These are phyloP conservation scores for Nicotiana paniculata DNA, from an alignment of 257 asterid genomes.

Conservation along the genomic window DNA sequence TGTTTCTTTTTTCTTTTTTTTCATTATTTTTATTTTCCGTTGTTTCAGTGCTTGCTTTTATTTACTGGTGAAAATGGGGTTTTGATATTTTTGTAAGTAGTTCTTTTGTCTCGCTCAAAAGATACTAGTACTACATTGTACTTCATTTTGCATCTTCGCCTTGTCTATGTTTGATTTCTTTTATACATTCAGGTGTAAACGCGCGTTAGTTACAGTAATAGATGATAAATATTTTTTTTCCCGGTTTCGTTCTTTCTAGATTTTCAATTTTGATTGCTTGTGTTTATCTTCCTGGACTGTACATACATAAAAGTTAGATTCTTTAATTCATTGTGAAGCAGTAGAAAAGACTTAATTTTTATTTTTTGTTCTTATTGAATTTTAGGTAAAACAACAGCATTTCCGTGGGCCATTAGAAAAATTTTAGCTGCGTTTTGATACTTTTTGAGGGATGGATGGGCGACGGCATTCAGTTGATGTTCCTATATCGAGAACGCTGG, in stretches of 20 bases:
- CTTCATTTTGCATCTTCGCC: slow-evolving; percentile 16
- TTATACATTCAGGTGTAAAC: neutral
- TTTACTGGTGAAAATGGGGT: neutral
- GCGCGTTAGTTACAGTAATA: neutral
- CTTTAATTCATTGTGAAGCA: slow-evolving; percentile 1
- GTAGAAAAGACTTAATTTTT: slow-evolving; percentile 6
- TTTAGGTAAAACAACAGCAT: slow-evolving; percentile 35
- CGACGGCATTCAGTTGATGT: slow-evolving; percentile 81
- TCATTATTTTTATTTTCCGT: slow-evolving; percentile 8
- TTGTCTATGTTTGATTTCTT: neutral
- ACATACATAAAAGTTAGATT: neutral
- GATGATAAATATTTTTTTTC: neutral
- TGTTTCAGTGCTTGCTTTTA: slow-evolving; percentile 16
- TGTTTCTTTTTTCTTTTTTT: neutral
- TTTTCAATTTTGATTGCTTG: neutral
- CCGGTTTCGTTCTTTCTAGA: neutral
- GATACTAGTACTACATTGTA: slow-evolving; percentile 30
- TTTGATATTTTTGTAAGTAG: neutral
- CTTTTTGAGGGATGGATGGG: slow-evolving; percentile 53
- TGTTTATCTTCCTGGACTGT: neutral
- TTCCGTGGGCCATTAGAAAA: slow-evolving; percentile 13
- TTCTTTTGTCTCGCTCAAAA: slow-evolving; percentile 16
- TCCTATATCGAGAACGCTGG: slow-evolving; percentile 64
- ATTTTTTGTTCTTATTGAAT: slow-evolving; percentile 22
- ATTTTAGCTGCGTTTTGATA: neutral